A percentile compares a stretch with the other conserved stretches of the same genome.
These are phyloP conservation scores for Colletotrichum scovillei DNA, from an alignment of 2,329 filamentous ascomycete genomes.

Conservation along the genomic window DNA sequence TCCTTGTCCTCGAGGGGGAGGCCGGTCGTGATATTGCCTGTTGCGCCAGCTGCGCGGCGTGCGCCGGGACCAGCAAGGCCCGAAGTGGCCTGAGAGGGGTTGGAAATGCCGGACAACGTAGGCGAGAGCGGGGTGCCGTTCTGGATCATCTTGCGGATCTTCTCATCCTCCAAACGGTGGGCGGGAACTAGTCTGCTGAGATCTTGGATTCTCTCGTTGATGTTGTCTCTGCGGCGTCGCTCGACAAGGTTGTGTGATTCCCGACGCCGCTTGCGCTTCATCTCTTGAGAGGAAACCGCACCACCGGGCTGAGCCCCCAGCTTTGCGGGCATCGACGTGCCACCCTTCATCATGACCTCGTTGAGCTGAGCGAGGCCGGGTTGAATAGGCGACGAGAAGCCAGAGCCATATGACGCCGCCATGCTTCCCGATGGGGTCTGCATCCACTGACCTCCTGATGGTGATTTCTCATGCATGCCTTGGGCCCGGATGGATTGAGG, in stretches of 20 bases:
- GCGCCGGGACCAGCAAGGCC: conserved; percentile 87
- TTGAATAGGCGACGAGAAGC: conserved; percentile 84
- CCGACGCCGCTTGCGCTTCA: conserved; percentile 88
- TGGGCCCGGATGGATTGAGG: conserved; percentile 82
- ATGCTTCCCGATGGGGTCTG: conserved; percentile 82
- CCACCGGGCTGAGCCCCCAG: conserved; percentile 65
- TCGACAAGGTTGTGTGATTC: conserved; percentile 98
- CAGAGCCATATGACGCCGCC: conserved; percentile 88
- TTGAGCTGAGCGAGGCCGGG: conserved; percentile 81
- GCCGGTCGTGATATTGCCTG: conserved; percentile 90
- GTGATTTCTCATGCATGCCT: conserved; percentile 80
- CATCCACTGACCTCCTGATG: conserved; percentile 86
- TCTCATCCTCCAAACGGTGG: conserved; percentile 95
- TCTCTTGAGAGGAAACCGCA: conserved; percentile 84
- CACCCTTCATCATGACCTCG: conserved; percentile 88
- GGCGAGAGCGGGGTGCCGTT: conserved; percentile 93
- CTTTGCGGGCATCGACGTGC: conserved; percentile 90
- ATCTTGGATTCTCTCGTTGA: conserved; percentile 98
- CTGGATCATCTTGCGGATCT: conserved; percentile 92
- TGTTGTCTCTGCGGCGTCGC: conserved; percentile 93
- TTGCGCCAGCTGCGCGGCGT: conserved; percentile 77
- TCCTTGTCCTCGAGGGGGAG: conserved; percentile 97
- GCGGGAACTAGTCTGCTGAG: conserved; percentile 91
- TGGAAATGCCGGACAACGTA: conserved; percentile 76
- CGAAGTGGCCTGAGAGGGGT: conserved; percentile 83